Evolutionary conservation across 805 yeast genomes (phyloP), one percentile per base, ranked within the genome.

Genomic region (Candida ipomoeae): DNA sequence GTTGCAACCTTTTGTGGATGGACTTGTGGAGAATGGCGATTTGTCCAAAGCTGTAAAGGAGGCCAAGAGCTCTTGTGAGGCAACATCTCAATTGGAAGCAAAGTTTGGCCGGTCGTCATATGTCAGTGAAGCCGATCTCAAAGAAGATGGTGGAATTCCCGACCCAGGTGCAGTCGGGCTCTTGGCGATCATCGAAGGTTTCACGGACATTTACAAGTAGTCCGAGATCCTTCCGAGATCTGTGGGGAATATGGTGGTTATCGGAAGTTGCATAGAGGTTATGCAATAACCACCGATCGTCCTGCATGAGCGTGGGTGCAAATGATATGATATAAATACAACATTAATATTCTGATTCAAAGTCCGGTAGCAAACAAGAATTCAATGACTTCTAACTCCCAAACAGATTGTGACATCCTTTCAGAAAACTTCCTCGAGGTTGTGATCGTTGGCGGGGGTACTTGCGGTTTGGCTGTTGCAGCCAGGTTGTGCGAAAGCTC

Each of bases 101-200:
- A 85, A 85, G 59, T 89, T 92, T 58, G 98, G 98, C 31, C 81
- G 98, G 62, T 96, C 98, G 15, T 85, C 96, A 4, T 92, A 91
- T 64, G 97, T 91, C 26, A 75, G 77, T 54, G 81, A 81, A 52
- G 82, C 76, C 11, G 85, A 80, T 47, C 77, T 83, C 58, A 70
- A 73, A 49, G 76, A 68, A 37, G 75, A 73, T 37, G 89, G 88
- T 23, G 88, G 87, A n/a, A 75, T 90, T 31, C 96, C 96, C 1
- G 98, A 91, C 61, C 97, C 98, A 5, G 97, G 98, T 56, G 97
- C 97, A 2, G 81, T 89, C 50, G 97, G 97, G 3, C 71, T 91
- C 21, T 86, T 83, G 34, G 87, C 79, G 21, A 63, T 81, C 15
- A 62, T 81, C 18, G 71, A 77, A 54, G 85, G 84, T 14, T 74